Base-by-base conservation (phyloP, 2,329 filamentous ascomycete species). In the Hymenoscyphus salicellus region DNA sequence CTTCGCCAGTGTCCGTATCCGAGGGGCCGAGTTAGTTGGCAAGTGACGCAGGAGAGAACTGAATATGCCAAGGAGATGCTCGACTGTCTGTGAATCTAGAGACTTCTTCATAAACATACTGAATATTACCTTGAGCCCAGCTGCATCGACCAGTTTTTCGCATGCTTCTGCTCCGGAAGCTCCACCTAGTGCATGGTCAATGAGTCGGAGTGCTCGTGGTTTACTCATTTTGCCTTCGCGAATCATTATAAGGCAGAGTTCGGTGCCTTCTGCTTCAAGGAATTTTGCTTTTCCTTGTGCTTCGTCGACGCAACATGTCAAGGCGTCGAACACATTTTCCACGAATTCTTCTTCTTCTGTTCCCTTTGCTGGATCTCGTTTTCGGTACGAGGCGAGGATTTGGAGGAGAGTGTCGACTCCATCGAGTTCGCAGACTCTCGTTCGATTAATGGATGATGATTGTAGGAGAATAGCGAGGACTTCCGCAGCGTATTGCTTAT, bases 401-500 rank as follows among this genome's bases (percentile, higher is more conserved):
- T 96, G 92, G 16, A 99, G 86, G 70, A 97, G 81, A 2, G 84
- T 77, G 72, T 99, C 94, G 7, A 95, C 83, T 0, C 90, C 89
- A 66, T 96, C 88, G 0, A 89, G 78, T 32, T 80, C 77, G 43
- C 86, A 84, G 5, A 97, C 80, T 57, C 83, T 83, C 26, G 79
- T 79, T 55, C 91, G 82, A 72, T 92, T 93, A 43, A 83, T 78
- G 0, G 84, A 69, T 3, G 91, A 92, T 1, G 87, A 87, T 76
- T 97, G 93, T 20, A 94, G 83, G 8, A 99, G 80, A 62, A 99
- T 95, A 14, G 94, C 93, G 2, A 99, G 81, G 7, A 98, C 86
- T 78, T 99, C 95, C 17, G 94, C 92, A 0, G 93, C 86, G 75
- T 98, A 99, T 76, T 97, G 94, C 75, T 95, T 96, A 75, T 99